Percentiles rank a stretch among this genome's conserved stretches.
Conservation (phyloP, 257 asterid species). For the Petunia secreta region DNA sequence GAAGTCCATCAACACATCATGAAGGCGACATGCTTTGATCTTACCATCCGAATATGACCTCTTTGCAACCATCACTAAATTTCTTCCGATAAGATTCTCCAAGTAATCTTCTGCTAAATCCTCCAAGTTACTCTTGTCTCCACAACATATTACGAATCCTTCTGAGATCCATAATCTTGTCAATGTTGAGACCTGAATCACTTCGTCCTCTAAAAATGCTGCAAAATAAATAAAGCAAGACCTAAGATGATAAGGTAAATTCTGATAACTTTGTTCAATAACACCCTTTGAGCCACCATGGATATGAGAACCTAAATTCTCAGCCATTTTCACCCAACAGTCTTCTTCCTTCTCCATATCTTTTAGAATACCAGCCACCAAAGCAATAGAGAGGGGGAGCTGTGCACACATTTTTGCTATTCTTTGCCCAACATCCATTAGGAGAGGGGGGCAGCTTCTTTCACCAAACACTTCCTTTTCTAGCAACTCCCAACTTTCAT, state of each 20-base stretch:
- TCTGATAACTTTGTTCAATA: not conserved
- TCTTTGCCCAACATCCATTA: not conserved
- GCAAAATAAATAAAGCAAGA: slow-evolving; percentile 9
- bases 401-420: not conserved
- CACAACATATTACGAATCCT: too few species aligned
- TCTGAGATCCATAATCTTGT: not conserved
- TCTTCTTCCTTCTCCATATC: not conserved
- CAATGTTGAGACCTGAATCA: not conserved
- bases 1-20: too few species aligned
- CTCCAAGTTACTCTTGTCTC: too few species aligned
- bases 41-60: too few species aligned
- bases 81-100: too few species aligned
- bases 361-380: not conserved
- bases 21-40: too few species aligned
- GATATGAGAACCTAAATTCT: not conserved
- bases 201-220: not conserved
- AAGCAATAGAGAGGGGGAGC: not conserved
- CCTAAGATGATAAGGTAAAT: not conserved
- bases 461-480: not conserved
- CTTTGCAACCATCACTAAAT: too few species aligned
- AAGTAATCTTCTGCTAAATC: too few species aligned
- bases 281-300: not conserved
- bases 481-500: slow-evolving; percentile 22
- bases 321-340: not conserved
- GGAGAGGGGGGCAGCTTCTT: not conserved